Evolutionary conservation across 2,329 filamentous ascomycete species (phyloP), one percentile per base, ranked within the genome.

Genomic region (Ceratocystis lukuohia): DNA sequence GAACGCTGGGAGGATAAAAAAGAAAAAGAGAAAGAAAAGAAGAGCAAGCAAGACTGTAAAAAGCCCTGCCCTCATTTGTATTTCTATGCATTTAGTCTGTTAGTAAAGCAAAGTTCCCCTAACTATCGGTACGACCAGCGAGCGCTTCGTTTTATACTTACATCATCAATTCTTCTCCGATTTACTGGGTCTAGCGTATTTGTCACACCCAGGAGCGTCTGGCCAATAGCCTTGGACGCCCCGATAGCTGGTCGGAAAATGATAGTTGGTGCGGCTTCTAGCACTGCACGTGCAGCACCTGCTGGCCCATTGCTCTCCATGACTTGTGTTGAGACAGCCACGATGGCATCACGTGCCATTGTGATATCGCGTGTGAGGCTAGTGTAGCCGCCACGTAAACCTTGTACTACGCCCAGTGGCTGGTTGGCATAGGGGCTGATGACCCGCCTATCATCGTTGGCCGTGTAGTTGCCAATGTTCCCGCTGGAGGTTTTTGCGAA

Each of bases 391-490:
- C 89, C 89, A 2, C 88, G 83, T 17, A 99, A 79, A 2, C 94
- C 94, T 71, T 95, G 89, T 2, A 93, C 81, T 2, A 99, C 88
- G 1, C 90, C 90, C 1, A 94, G 84, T 0, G 95, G 95, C 73
- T 97, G 94, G 71, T 97, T 89, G 0, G 95, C 94, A 72, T 99
- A 99, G 1, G 93, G 83, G 8, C 89, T 95, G 69, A 96, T 89
- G 69, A 89, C 88, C 70, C 89, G 91, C 66, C 89, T 87, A 17
- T 86, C 81, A 46, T 89, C 86, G 0, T 80, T 75, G 6, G 83
- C 30, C 5, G 41, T 50, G 8, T 20, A 17, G 25, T 17, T n/a
- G 20, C 12, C n/a, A 30, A 6, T 22, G 44, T 5, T 44, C 12
- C 37, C 33, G 57, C 44, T 30, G 37, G 45, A 25, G 5, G 28